Evolutionary conservation across 768 basidiomycete species (phyloP).

Genomic region (Stropharia rugosoannulata): DNA sequence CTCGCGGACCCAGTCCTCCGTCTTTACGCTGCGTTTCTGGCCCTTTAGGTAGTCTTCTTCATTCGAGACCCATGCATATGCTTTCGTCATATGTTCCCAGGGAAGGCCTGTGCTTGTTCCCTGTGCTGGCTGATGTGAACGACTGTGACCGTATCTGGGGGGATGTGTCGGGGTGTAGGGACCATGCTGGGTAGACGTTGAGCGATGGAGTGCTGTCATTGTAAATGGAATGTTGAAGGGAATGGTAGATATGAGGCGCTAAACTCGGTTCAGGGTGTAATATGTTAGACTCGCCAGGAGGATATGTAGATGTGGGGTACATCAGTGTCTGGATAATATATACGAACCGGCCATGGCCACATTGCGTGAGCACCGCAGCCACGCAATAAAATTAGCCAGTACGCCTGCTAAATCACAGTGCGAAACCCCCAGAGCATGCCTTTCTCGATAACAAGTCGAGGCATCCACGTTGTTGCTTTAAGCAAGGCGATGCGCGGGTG

Average conservation of each 20-base stretch:
- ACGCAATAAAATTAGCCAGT: constrained; percentile 22
- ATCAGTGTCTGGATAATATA: constrained; percentile 13
- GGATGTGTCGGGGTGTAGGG: constrained; percentile 2
- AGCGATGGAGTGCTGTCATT: constrained; percentile 6
- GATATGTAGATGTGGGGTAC: constrained; percentile 1
- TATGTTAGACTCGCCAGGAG: constrained; percentile 17
- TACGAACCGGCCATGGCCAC: constrained; percentile 14
- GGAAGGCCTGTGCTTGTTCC: constrained; percentile 19
- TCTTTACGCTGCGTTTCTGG: constrained; percentile 45
- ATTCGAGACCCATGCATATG: constrained; percentile 51
- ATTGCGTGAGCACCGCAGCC: constrained; percentile 32
- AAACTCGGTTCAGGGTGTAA: constrained; percentile 12
- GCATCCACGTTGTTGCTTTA: constrained; percentile 17
- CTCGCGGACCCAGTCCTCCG: constrained; percentile 65
- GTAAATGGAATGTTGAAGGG: constrained; percentile 1
- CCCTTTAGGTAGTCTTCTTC: constrained; percentile 44
- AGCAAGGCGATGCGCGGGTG: constrained; percentile 7
- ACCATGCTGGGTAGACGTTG: constrained; percentile 12
- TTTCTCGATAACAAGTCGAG: constrained; percentile 8
- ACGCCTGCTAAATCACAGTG: constrained; percentile 6
- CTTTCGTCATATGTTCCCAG: constrained; percentile 36
- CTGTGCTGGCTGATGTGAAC: constrained; percentile 10
- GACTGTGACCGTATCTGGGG: constrained; percentile 3
- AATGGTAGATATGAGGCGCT: constrained; percentile 3
- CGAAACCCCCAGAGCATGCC: not conserved